Evolutionary conservation across 129 eudicot species (phyloP).

Genomic region (Chrysanthemum seticuspe): DNA sequence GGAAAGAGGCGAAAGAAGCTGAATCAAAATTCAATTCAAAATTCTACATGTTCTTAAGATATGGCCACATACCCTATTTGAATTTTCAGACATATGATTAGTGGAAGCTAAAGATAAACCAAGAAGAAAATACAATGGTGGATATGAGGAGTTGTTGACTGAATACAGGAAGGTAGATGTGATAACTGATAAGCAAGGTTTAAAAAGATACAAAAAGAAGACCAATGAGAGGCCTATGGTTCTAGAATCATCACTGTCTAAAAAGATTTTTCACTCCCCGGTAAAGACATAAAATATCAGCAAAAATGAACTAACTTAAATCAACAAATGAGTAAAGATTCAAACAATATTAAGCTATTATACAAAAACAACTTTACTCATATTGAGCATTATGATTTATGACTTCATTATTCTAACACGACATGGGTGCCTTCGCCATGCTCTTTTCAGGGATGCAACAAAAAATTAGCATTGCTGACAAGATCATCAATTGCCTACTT

Average conservation of each 20-base stretch:
- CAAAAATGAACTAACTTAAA: background rate
- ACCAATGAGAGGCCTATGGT: background rate
- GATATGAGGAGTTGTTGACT: no score
- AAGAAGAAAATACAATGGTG: no score
- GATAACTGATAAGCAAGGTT: background rate
- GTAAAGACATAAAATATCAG: background rate
- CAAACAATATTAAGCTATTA: background rate
- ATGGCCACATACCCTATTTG: no score
- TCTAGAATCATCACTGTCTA: background rate
- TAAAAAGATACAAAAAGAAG: background rate
- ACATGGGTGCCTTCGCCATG: background rate
- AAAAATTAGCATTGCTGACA: background rate
- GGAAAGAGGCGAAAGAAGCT: no score
- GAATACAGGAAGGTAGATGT: background rate
- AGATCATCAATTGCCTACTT: background rate
- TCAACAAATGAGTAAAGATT: background rate
- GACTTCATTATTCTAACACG: background rate
- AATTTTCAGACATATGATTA: no score
- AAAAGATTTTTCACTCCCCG: background rate
- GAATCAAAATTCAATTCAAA: no score
- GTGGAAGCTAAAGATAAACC: no score
- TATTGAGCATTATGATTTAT: background rate
- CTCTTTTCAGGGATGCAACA: background rate
- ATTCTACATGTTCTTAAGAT: no score
- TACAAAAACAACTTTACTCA: background rate